phyloP scores from a whole-genome alignment of 345 rosid genomes.

The Syzygium jambos region DNA sequence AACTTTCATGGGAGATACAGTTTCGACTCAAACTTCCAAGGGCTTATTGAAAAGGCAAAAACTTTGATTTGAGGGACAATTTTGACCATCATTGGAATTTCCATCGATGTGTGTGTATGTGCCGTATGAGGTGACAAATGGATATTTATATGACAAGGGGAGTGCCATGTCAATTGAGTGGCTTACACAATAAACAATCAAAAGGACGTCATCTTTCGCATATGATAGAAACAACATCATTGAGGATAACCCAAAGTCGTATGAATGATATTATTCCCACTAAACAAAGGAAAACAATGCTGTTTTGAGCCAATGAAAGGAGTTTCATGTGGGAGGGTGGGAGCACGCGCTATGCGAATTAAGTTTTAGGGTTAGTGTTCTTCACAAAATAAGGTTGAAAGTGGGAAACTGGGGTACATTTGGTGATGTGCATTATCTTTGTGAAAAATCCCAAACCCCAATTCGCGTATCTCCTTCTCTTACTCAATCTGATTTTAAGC shows the following conservation, averaged over 20 bases:
- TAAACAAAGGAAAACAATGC: neutral
- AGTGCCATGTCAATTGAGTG: neutral
- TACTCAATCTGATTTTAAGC: too few relatives aligned
- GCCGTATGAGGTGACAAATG: neutral
- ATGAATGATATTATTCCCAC: neutral
- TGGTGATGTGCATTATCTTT: neutral
- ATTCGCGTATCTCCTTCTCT: too few relatives aligned
- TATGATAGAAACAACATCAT: neutral
- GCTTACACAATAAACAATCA: neutral
- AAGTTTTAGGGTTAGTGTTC: neutral
- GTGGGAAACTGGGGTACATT: neutral
- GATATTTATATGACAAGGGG: neutral
- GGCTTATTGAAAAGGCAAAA: neutral
- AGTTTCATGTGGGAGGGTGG: too few relatives aligned
- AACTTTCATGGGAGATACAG: neutral
- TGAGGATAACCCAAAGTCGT: neutral
- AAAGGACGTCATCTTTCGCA: neutral
- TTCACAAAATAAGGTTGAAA: neutral
- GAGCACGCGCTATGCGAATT: neutral
- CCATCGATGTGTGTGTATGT: neutral
- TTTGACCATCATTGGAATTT: neutral
- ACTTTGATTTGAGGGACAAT: neutral
- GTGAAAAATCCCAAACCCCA: neutral
- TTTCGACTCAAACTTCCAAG: neutral
- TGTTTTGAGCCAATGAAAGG: too few relatives aligned